A percentile compares a stretch with the other conserved stretches of the same genome.
Conservation (phyloP, 192 early-diverging fungal species). For the Umbelopsis vinacea region DNA sequence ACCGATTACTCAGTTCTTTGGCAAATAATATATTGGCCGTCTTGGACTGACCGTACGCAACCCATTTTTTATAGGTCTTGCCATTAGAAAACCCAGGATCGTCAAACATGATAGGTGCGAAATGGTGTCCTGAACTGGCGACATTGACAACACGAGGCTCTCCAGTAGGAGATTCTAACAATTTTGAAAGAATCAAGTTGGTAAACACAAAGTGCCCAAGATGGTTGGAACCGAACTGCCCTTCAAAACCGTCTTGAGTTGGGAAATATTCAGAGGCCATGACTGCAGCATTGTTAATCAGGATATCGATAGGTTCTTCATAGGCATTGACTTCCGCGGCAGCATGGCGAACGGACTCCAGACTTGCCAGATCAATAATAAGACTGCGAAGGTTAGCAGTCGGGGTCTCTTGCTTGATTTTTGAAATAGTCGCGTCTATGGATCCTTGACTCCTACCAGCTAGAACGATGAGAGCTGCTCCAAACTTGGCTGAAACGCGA, state of each 20-base stretch:
- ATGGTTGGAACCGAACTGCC: conserved; percentile 26
- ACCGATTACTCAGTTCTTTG: conserved; percentile 2
- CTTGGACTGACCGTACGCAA: conserved; percentile 25
- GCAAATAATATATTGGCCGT: conserved; percentile 21
- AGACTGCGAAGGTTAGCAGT: neutral
- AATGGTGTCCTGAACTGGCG: neutral
- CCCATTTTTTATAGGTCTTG: neutral
- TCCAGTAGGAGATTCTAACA: neutral
- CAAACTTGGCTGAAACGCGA: neutral
- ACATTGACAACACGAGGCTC: conserved; percentile 27
- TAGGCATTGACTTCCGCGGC: conserved; percentile 16
- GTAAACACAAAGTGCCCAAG: conserved; percentile 29
- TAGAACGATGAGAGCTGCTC: conserved; percentile 9
- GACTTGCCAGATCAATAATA: conserved; percentile 5
- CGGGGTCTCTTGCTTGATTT: conserved; percentile 23
- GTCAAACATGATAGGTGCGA: conserved; percentile 11
- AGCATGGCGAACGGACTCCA: conserved; percentile 1
- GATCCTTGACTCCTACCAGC: conserved; percentile 13
- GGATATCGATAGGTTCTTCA: conserved; percentile 20
- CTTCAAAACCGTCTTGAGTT: conserved; percentile 27
- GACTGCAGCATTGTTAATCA: conserved; percentile 44
- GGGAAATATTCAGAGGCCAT: neutral
- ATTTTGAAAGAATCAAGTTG: conserved; percentile 16
- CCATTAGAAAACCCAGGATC: conserved; percentile 6
- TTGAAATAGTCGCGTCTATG: neutral